Evolutionary conservation across 768 basidiomycete species (phyloP).

Genomic region (Saitozyma sp.): DNA sequence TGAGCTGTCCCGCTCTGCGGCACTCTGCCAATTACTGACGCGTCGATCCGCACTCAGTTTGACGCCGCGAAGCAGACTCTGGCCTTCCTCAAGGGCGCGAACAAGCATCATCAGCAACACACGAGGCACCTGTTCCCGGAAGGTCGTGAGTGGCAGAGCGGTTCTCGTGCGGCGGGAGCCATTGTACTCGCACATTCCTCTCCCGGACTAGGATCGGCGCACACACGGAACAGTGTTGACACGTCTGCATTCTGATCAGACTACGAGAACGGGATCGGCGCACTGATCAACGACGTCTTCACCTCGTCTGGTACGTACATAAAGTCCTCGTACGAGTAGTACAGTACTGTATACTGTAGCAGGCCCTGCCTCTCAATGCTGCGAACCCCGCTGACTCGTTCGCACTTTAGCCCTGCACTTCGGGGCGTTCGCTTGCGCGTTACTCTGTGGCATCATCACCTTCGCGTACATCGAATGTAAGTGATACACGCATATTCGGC

Average conservation of each 20-base stretch:
- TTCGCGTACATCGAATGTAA: too few relatives aligned
- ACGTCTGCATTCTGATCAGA: background rate
- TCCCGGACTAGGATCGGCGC: background rate
- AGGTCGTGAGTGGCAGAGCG: background rate
- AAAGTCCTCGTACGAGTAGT: background rate
- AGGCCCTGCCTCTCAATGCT: background rate
- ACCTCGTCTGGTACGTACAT: background rate
- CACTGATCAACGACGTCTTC: background rate
- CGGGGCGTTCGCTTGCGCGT: background rate
- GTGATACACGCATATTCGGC: too few relatives aligned
- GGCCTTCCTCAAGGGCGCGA: background rate
- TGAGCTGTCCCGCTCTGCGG: background rate
- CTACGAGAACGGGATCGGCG: background rate
- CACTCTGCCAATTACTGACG: background rate
- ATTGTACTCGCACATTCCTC: background rate
- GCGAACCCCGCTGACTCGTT: background rate
- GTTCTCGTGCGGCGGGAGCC: background rate
- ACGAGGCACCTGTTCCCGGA: background rate
- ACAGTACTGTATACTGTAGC: too few relatives aligned
- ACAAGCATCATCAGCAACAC: background rate
- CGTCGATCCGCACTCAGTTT: background rate
- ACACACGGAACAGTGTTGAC: background rate
- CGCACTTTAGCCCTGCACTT: background rate
- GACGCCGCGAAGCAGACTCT: background rate
- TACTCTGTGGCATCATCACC: background rate